Base-by-base conservation (phyloP, 148 eudicot species). In the Silene conica region DNA sequence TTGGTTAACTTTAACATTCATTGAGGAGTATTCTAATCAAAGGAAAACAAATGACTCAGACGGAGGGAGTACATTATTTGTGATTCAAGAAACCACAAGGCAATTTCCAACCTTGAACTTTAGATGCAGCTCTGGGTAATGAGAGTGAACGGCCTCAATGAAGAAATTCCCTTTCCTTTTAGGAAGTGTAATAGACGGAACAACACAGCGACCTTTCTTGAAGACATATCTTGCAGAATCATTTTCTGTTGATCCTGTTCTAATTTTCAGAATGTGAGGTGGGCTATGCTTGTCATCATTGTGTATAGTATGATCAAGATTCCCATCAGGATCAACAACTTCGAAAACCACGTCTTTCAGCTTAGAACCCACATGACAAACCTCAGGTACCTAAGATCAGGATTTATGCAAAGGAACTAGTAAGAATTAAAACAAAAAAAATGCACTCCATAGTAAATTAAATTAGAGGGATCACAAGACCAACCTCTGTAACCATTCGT, bases 111-210 rank as follows among this genome's bases (percentile, higher is more conserved):
- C 97, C 97, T 87, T 48, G 66, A 89, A 69, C 45, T 69, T 85
- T 75, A 80, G 58, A 22, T 45, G 57, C 21, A 91, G 87, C 70
- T 89, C 86, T 26, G 77, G 83, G 69, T 85, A 74, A 59, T 79
- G 81, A 38, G 88, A 85, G 67, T 91, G 92, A 73, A 79, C 56
- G 46, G 87, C 94, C 64, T 57, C 63, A 66, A 89, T 75, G 81
- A 34, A 70, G 66, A 79, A 83, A 45, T 59, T 19, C 25, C 94
- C 97, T 72, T 74, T 86, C 38, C 15, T 45, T 19, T 67, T 54
- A 67, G 92, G 97, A 38, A 91, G 82, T 59, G 87, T 73, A 73
- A 91, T 77, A 13, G 83, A 66, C 52, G 83, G 89, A 77, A 91
- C 75, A 23, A 54, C 45, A 54, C 97, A 91, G 28, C 77, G 78